A percentile compares a stretch with the other conserved stretches of the same genome.
These are phyloP conservation scores for Fomitopsis pulvina DNA, from an alignment of 768 basidiomycete species.

Conservation along the genomic window DNA sequence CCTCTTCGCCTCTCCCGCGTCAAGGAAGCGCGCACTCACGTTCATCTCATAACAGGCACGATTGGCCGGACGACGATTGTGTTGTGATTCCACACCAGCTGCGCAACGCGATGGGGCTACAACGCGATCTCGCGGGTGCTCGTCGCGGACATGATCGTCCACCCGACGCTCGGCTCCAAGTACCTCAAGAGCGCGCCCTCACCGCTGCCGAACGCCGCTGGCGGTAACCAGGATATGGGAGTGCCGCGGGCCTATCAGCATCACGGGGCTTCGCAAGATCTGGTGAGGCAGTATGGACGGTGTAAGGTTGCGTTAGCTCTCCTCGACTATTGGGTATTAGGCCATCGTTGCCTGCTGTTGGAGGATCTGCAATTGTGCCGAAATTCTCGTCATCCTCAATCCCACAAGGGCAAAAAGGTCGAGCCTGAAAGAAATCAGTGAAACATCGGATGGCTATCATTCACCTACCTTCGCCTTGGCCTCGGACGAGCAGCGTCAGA, in stretches of 20 bases:
- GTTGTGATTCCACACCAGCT: slow-evolving; percentile 3
- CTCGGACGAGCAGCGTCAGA: no score
- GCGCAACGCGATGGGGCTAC: slow-evolving; percentile 2
- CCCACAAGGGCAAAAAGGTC: no score
- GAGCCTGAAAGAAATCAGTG: no score
- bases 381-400: no score
- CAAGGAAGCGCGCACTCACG: background rate
- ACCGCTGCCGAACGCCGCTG: slow-evolving; percentile 7
- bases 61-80: slow-evolving; percentile 11
- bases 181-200: slow-evolving; percentile 4
- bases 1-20: background rate
- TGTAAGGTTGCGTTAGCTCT: no score
- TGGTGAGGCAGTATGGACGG: no score
- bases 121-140: slow-evolving; percentile 9
- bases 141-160: slow-evolving; percentile 1
- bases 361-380: no score
- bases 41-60: slow-evolving; percentile 5
- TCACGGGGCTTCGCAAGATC: no score
- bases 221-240: slow-evolving; percentile 6
- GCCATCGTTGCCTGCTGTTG: no score
- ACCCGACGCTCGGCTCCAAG: slow-evolving; percentile 1
- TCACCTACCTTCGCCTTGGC: no score
- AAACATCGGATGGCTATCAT: no score
- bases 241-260: slow-evolving; percentile 3
- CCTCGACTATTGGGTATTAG: no score